Evolutionary conservation across 441 rosid genomes (phyloP).

Genomic region (Codiaeum variegatum): DNA sequence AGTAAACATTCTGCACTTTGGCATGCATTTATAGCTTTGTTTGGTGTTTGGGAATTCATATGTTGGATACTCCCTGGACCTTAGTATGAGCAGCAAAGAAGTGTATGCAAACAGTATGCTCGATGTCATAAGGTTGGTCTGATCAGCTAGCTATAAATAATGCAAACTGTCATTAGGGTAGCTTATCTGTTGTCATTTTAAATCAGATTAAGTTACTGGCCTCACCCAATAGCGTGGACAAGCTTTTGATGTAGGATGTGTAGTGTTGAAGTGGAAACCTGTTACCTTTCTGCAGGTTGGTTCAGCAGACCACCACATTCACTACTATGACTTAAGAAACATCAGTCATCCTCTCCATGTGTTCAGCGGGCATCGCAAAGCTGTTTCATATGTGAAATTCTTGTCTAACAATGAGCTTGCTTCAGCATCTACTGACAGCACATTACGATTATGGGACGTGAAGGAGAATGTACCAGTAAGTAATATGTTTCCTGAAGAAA

Average conservation of each 20-base stretch:
- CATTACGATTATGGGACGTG: constrained; percentile 93
- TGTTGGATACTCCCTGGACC: neutral
- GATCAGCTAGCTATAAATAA: neutral
- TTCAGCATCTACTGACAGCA: constrained; percentile 98
- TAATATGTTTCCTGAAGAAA: constrained; percentile 19
- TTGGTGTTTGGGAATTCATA: neutral
- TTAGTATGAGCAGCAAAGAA: neutral
- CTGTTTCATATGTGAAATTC: constrained; percentile 96
- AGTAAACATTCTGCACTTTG: neutral
- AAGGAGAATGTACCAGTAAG: constrained; percentile 81
- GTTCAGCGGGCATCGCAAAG: constrained; percentile 88
- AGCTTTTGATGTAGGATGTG: neutral
- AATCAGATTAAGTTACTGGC: neutral
- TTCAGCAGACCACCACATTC: constrained; percentile 96
- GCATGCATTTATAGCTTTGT: constrained; percentile 2
- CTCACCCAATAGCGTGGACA: neutral
- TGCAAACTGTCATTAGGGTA: neutral
- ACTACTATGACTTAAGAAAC: constrained; percentile 88
- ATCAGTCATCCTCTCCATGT: constrained; percentile 83
- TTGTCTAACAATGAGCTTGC: constrained; percentile 92
- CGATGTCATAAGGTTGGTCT: neutral
- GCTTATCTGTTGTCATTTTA: neutral
- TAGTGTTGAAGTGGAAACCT: neutral
- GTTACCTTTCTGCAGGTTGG: constrained; percentile 63
- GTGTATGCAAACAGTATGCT: neutral